These are phyloP conservation scores for Epichloe amarillans DNA, from an alignment of 2,329 filamentous ascomycete species.

Conservation along the genomic window DNA sequence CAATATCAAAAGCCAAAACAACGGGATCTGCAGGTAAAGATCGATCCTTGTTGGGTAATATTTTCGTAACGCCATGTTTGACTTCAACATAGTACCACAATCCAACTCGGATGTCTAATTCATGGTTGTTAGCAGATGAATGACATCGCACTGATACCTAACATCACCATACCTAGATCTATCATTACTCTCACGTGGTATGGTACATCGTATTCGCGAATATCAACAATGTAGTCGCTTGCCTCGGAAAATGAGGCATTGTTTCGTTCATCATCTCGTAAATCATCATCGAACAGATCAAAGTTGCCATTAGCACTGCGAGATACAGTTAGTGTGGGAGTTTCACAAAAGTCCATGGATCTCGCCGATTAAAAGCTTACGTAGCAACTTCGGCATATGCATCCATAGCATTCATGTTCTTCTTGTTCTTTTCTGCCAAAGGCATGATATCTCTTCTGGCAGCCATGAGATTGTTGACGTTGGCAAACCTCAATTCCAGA, in stretches of 20 bases:
- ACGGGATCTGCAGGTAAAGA: constrained; percentile 86
- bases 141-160: background rate
- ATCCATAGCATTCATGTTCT: constrained; percentile 93
- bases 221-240: constrained; percentile 95
- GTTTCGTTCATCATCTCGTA: constrained; percentile 65
- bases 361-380: constrained; percentile 36
- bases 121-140: constrained; percentile 11
- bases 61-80: constrained; percentile 76
- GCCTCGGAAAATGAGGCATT: constrained; percentile 70
- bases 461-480: constrained; percentile 75
- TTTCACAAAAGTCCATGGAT: background rate
- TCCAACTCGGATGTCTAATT: constrained; percentile 76
- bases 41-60: constrained; percentile 75
- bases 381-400: constrained; percentile 92
- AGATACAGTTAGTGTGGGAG: constrained; percentile 7
- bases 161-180: constrained; percentile 55
- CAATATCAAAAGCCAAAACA: constrained; percentile 99
- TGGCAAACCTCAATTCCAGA: constrained; percentile 73
- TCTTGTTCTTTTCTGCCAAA: constrained; percentile 91
- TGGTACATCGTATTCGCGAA: constrained; percentile 96
- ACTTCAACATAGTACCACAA: constrained; percentile 96
- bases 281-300: constrained; percentile 90
- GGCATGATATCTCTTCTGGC: constrained; percentile 76
- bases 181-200: constrained; percentile 99
- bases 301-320: constrained; percentile 63